Conservation (phyloP, 129 eudicot species). For the Glebionis coronaria region DNA sequence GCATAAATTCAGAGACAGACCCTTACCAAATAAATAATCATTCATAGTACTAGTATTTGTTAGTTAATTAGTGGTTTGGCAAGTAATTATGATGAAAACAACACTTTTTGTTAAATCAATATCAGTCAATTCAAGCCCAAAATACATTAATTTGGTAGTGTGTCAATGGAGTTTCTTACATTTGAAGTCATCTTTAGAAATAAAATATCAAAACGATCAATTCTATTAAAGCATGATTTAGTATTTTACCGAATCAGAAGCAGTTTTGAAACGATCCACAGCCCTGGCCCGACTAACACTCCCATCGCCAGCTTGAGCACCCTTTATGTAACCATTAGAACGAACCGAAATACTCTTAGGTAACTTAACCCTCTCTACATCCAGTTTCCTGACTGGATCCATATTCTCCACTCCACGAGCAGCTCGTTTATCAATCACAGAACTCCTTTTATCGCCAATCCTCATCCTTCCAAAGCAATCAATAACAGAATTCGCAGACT, state of each 20-base stretch:
- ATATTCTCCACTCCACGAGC: conserved; percentile 47
- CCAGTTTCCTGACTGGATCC: conserved; percentile 35
- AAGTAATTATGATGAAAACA: conserved; percentile 6
- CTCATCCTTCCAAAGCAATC: conserved; percentile 40
- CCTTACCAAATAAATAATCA: conserved; percentile 17
- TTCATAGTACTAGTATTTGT: conserved; percentile 2
- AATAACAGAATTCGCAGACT: conserved; percentile 18
- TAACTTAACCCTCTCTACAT: conserved; percentile 51
- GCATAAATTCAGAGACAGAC: conserved; percentile 10
- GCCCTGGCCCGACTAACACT: conserved; percentile 30
- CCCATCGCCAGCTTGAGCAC: conserved; percentile 36
- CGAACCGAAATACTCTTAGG: conserved; percentile 92
- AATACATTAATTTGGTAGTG: conserved; percentile 15
- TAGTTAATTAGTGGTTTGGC: conserved; percentile 12
- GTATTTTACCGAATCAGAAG: conserved; percentile 41
- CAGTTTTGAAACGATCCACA: conserved; percentile 40
- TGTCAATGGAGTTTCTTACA: conserved; percentile 22
- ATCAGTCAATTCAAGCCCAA: conserved; percentile 22
- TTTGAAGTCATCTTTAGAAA: conserved; percentile 21
- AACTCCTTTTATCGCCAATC: conserved; percentile 31
- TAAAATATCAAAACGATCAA: neutral
- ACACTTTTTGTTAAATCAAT: conserved; percentile 17
- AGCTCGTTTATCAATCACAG: conserved; percentile 28
- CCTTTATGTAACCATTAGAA: conserved; percentile 72
- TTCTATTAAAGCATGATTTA: conserved; percentile 5